Conservation (phyloP, 371 early-diverging fungal species). For the Thermomucor indicae-seudaticae region DNA sequence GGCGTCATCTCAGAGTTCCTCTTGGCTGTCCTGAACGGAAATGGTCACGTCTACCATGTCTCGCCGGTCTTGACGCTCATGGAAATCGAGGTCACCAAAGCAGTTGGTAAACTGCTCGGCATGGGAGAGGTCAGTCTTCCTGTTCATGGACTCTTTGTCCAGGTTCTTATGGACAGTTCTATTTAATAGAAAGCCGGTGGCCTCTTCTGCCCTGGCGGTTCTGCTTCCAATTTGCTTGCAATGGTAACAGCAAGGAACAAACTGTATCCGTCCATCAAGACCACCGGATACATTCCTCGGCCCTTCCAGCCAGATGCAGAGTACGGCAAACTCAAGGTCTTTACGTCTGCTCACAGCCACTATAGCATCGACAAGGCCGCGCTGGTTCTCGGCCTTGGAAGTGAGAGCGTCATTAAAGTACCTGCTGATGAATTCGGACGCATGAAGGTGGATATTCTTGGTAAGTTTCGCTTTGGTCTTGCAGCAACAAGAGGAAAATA, state of each 20-base stretch:
- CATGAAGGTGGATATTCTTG: constrained; percentile 61
- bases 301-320: constrained; percentile 28
- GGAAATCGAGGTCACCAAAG: constrained; percentile 62
- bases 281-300: constrained; percentile 45
- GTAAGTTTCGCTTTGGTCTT: constrained; percentile 21
- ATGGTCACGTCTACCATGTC: constrained; percentile 77
- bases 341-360: constrained; percentile 75
- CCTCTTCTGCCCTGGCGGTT: constrained; percentile 78
- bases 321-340: constrained; percentile 60
- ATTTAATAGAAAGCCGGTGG: constrained; percentile 51
- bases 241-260: constrained; percentile 76
- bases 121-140: constrained; percentile 46
- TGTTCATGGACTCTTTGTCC: too few relatives aligned
- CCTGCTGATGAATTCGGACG: constrained; percentile 61
- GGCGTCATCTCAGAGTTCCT: constrained; percentile 77
- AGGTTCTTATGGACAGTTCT: background rate
- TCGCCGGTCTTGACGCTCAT: constrained; percentile 76
- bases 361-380: constrained; percentile 81
- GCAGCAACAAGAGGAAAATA: background rate
- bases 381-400: constrained; percentile 73
- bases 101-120: constrained; percentile 54
- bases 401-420: constrained; percentile 64
- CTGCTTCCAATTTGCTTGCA: constrained; percentile 77
- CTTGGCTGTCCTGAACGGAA: constrained; percentile 74
- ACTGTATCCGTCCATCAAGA: constrained; percentile 62